Percentiles rank a stretch among this genome's conserved stretches.
Evolutionary conservation across 2,329 filamentous ascomycete species (phyloP).

Genomic region (Tympanopsis confertula): DNA sequence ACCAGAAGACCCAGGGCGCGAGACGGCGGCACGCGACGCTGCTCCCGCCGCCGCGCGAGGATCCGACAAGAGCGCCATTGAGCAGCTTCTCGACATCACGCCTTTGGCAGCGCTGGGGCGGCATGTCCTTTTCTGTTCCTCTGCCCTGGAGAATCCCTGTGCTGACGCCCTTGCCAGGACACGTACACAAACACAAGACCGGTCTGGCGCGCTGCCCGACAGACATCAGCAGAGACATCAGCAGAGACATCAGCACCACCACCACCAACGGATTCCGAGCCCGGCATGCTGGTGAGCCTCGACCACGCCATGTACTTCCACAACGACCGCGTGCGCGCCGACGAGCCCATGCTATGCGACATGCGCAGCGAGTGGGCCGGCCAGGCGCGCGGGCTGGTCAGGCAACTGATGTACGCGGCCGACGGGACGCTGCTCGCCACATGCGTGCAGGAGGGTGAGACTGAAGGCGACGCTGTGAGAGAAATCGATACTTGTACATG

Average conservation of each 20-base stretch:
- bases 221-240: no score
- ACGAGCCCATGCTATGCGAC: conserved; percentile 71
- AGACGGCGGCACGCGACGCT: conserved; percentile 37
- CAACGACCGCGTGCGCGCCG: conserved; percentile 42
- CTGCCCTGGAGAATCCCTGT: neutral
- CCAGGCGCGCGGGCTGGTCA: conserved; percentile 65
- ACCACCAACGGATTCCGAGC: no score
- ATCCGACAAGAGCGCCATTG: conserved; percentile 69
- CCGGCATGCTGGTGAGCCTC: conserved; percentile 78
- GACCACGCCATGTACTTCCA: conserved; percentile 67
- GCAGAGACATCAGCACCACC: no score
- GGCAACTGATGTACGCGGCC: conserved; percentile 59
- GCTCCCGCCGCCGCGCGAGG: conserved; percentile 62
- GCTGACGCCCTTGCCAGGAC: no score
- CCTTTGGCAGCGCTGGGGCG: conserved; percentile 66
- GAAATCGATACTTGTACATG: no score
- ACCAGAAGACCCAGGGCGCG: neutral
- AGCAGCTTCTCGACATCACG: conserved; percentile 80
- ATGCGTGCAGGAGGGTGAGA: conserved; percentile 76
- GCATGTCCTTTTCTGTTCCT: conserved; percentile 31
- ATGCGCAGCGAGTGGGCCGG: conserved; percentile 73
- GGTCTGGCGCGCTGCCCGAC: no score
- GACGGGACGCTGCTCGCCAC: conserved; percentile 67
- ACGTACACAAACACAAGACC: no score
- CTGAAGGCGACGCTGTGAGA: no score